Base-by-base conservation (phyloP, 2,329 filamentous ascomycete genomes). In the Incumbomyces lentus region DNA sequence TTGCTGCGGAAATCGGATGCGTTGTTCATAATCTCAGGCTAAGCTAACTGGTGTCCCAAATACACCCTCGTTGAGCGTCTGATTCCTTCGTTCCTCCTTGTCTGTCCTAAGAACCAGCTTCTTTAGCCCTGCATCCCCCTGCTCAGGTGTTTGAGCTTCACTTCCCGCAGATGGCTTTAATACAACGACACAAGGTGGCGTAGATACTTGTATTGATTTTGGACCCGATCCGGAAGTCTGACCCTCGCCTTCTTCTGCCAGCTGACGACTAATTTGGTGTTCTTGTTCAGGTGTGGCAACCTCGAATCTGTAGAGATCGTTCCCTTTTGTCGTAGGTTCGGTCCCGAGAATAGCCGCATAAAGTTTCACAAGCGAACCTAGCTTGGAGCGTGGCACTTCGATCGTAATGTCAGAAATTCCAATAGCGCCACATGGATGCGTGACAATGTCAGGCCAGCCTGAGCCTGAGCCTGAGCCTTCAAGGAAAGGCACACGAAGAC, bases 21-120 rank as follows among this genome's bases (percentile, higher is more conserved):
- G 8, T 5, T 8, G 22, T 26, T 5, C 22, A 26, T 8, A 26
- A 26, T 26, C 22, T 33, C 29, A 42, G 19, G n/a, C 13, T n/a
- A 42, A 33, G 14, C 14, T 32, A 30, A 42, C 90, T 55, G 85
- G 84, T 58, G 68, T 90, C 44, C 84, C 81, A 72, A 68, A 44
- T 7, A n/a, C 32, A 8, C 37, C 33, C 12, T 11, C 12, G 33
- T 29, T 37, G 18, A 44, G 31, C 10, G 31, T 17, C 12, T 26
- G 45, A 10, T 14, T 30, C 13, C 48, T 76, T 76, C 40, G 40
- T 6, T 33, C 40, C 16, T 42, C 26, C 16, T 19, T 33, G 5
- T 17, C 18, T n/a, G 38, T 40, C 38, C 16, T 29, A 7, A 40
- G 38, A 42, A 57, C 58, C 2, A 60, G 58, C 22, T 60, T 59